Evolutionary conservation across 441 rosid genomes (phyloP).

Genomic region (Flueggea neowawraea): DNA sequence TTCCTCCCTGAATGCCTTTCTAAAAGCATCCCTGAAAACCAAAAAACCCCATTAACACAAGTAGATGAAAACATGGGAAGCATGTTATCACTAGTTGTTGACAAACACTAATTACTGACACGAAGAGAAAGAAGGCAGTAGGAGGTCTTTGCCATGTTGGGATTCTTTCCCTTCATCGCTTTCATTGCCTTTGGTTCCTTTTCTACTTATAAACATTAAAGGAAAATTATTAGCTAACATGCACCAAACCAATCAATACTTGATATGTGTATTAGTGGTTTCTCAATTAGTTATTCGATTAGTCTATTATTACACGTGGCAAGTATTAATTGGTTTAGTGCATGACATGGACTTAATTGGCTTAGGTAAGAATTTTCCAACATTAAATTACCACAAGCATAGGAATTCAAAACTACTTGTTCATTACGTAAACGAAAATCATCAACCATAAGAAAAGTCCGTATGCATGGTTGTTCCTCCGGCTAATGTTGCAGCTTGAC

Average conservation of each 20-base stretch:
- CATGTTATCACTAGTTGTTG: too few relatives aligned
- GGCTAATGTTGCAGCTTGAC: conserved; percentile 97
- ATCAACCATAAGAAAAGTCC: conserved; percentile 41
- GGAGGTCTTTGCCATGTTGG: conserved; percentile 74
- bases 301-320: too few relatives aligned
- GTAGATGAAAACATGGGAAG: background rate
- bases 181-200: conserved; percentile 71
- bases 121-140: conserved; percentile 81
- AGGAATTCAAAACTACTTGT: too few relatives aligned
- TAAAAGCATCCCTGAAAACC: conserved; percentile 59
- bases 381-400: too few relatives aligned
- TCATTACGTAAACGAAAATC: background rate
- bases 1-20: conserved; percentile 52
- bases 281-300: too few relatives aligned
- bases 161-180: conserved; percentile 38
- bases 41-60: background rate
- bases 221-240: too few relatives aligned
- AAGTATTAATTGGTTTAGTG: too few relatives aligned
- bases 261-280: too few relatives aligned
- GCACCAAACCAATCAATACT: too few relatives aligned
- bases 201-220: conserved; percentile 75
- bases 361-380: too few relatives aligned
- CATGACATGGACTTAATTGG: too few relatives aligned
- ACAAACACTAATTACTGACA: conserved; percentile 30
- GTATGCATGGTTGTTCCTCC: conserved; percentile 99